These are phyloP conservation scores for Elsinoe ampelina DNA, from an alignment of 2,329 filamentous ascomycete species.

Conservation along the genomic window DNA sequence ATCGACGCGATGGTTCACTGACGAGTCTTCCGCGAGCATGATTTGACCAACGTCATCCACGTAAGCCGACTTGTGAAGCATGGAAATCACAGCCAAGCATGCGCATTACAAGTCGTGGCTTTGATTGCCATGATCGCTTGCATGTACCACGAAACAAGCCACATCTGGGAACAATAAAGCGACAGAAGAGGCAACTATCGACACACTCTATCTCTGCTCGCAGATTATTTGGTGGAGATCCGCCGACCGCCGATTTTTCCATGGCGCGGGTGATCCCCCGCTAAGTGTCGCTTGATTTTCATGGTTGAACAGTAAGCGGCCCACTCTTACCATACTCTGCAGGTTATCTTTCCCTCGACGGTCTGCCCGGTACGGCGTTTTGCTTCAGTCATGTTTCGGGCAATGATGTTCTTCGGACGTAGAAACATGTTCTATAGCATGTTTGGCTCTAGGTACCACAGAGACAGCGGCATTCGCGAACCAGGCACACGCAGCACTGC, in stretches of 20 bases:
- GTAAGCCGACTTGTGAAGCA: background rate
- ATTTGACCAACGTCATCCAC: background rate
- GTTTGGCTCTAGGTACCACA: background rate
- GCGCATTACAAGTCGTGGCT: background rate
- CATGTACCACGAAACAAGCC: background rate
- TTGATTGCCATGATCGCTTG: background rate
- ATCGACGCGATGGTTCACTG: background rate
- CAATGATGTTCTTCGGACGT: background rate
- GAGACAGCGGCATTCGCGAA: background rate
- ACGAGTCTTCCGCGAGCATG: background rate
- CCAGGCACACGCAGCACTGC: background rate
- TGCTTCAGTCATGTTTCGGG: background rate
- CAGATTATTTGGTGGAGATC: slow-evolving; percentile 9
- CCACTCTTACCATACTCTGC: background rate
- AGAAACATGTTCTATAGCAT: slow-evolving; percentile 2
- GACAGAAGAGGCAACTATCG: slow-evolving; percentile 1
- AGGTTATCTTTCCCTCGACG: background rate
- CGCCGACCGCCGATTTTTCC: slow-evolving; percentile 3
- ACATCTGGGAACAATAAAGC: background rate
- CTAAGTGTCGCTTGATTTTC: background rate
- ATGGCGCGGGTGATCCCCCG: slow-evolving; percentile 1
- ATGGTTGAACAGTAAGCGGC: slow-evolving; percentile 9
- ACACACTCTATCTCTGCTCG: background rate
- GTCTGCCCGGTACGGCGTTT: slow-evolving; percentile 3
- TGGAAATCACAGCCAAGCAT: background rate